Evolutionary conservation across 441 rosid species (phyloP).

Genomic region (Erodium moschatum): DNA sequence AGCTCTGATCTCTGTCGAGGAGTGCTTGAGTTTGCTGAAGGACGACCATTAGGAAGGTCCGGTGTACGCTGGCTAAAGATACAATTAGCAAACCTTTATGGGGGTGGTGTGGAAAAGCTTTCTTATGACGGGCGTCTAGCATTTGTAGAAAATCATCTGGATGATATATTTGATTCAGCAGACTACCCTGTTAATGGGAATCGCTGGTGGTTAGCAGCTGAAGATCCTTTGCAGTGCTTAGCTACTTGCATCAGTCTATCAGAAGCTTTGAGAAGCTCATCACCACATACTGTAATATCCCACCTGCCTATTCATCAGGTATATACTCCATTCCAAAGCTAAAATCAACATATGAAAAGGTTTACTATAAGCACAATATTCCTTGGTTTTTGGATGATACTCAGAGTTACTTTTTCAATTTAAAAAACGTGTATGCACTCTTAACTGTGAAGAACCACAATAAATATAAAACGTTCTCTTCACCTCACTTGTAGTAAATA

Average conservation of each 20-base stretch:
- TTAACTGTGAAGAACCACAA: constrained; percentile 8
- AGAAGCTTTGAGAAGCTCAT: constrained; percentile 84
- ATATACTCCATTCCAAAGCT: constrained; percentile 13
- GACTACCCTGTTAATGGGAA: constrained; percentile 87
- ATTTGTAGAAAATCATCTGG: constrained; percentile 75
- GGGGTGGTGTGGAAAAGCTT: constrained; percentile 90
- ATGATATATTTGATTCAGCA: constrained; percentile 86
- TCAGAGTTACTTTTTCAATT: constrained; percentile 19
- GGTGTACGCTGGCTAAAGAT: constrained; percentile 92
- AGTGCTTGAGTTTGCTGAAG: constrained; percentile 87
- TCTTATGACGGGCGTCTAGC: constrained; percentile 70
- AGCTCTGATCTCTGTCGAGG: constrained; percentile 98
- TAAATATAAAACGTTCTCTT: neutral
- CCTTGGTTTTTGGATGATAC: neutral
- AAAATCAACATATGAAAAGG: constrained; percentile 2
- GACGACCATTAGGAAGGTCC: constrained; percentile 74
- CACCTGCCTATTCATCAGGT: constrained; percentile 95
- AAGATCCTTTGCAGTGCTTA: constrained; percentile 96
- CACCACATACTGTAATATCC: constrained; percentile 59
- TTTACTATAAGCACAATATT: neutral
- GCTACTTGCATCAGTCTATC: constrained; percentile 77
- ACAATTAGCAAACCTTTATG: constrained; percentile 87
- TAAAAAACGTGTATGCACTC: constrained; percentile 16
- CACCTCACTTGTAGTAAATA: neutral
- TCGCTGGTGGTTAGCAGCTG: constrained; percentile 94